Evolutionary conservation across 192 early-diverging fungal species (phyloP), one percentile per base, ranked within the genome.

Genomic region (Spizellomyces sp.): DNA sequence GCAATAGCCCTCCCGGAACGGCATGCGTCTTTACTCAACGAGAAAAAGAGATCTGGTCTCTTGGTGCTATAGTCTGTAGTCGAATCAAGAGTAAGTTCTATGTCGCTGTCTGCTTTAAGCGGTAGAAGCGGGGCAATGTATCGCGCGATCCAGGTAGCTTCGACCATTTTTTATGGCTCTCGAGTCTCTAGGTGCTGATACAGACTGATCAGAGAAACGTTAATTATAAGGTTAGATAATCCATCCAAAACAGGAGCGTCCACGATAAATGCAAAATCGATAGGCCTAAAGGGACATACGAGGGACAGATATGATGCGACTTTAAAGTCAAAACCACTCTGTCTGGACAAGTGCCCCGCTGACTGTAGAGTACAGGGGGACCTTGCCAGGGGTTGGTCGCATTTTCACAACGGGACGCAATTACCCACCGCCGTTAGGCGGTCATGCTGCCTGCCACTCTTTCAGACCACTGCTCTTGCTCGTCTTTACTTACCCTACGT

Each of bases 41-140:
- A 14, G 59, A 61, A 12, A 64, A 46, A 46, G 12, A 64, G 43
- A 22, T 64, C 63, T 10, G 63, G 63, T 9, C 63, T 36, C 12
- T 10, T 41, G 5, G 12, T 45, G 22, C 45, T 45, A 46, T 41
- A 41, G 14, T 41, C 19, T n/a, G 63, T 64, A 15, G 63, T 47
- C 14, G 15, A 14, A 61, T 61, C 59, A 22, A 61, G n/a, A 61
- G n/a, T 22, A 27, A 21, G 36, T n/a, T 61, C 59, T 14, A 61
- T 15, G 27, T 61, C n/a, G 12, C n/a, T 14, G 27, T 22, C 27
- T 21, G 12, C 12, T 12, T 21, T 19, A n/a, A 54, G 19, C 52
- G 52, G 52, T 17, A 54, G 22, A 36, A 64, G 47, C 63, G 63
- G 63, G 14, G 36, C 63, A 14, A 64, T 45, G 36, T 64, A 36